phyloP scores from a whole-genome alignment of 805 yeast species.

The Lachancea sp. region DNA sequence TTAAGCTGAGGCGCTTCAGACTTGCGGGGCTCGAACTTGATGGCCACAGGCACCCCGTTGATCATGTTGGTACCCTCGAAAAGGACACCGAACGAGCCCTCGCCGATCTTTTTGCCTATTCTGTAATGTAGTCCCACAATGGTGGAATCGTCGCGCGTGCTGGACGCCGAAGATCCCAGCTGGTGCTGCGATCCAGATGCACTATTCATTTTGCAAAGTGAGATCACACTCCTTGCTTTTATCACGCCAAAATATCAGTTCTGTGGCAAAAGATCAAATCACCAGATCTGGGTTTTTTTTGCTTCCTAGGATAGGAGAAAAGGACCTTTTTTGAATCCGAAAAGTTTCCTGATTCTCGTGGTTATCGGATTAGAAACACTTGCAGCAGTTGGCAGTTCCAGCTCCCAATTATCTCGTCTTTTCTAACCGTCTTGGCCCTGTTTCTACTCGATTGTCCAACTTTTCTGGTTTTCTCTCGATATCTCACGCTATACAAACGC shows the following conservation, averaged over 20 bases:
- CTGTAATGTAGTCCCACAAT: constrained; percentile 91
- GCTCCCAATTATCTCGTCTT: not conserved
- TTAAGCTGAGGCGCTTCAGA: constrained; percentile 96
- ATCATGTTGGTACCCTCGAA: constrained; percentile 92
- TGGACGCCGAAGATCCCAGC: constrained; percentile 8
- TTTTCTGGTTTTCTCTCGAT: not conserved
- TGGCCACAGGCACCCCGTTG: constrained; percentile 90
- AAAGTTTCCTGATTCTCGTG: too few species aligned
- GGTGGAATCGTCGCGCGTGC: constrained; percentile 24
- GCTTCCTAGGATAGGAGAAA: too few species aligned
- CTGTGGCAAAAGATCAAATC: too few species aligned
- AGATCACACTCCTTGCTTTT: not conserved
- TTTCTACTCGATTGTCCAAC: too few species aligned
- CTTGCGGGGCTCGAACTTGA: constrained; percentile 94
- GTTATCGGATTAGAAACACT: too few species aligned
- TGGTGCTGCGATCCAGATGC: constrained; percentile 9
- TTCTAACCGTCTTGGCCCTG: too few species aligned
- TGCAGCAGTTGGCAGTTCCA: constrained; percentile 1
- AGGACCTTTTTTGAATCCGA: too few species aligned
- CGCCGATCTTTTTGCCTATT: constrained; percentile 96
- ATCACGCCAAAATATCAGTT: too few species aligned
- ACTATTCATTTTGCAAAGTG: constrained; percentile 1
- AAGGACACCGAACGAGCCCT: constrained; percentile 96
- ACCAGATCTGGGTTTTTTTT: too few species aligned
- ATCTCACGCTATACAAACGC: not conserved